These are phyloP conservation scores for Claviceps spartinae DNA, from an alignment of 2,329 filamentous ascomycete genomes.

Conservation along the genomic window DNA sequence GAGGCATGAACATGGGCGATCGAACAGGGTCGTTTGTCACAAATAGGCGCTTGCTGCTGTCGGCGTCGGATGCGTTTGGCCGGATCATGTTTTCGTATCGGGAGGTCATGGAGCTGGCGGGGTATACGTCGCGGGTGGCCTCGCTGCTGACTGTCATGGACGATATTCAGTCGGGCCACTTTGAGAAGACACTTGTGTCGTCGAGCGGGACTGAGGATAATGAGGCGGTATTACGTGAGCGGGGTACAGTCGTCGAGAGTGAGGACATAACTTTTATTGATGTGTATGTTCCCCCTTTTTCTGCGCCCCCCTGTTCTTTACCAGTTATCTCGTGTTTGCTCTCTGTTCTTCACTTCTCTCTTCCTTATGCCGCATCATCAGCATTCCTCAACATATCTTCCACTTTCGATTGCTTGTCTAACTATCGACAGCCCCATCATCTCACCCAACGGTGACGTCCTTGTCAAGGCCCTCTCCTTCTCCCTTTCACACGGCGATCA, in stretches of 20 bases:
- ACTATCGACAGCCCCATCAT: slow-evolving; percentile 58
- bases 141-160: slow-evolving; percentile 87
- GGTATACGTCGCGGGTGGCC: slow-evolving; percentile 86
- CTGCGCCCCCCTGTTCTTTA: not conserved
- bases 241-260: slow-evolving; percentile 72
- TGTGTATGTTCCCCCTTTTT: slow-evolving; percentile 40
- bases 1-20: slow-evolving; percentile 54
- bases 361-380: too few relatives aligned
- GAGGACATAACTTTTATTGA: slow-evolving; percentile 72
- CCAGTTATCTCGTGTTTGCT: too few relatives aligned
- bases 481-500: slow-evolving; percentile 77
- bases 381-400: too few relatives aligned
- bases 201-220: slow-evolving; percentile 74
- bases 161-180: slow-evolving; percentile 78
- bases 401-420: not conserved
- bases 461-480: slow-evolving; percentile 78
- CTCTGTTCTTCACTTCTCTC: too few relatives aligned
- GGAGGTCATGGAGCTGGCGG: slow-evolving; percentile 89
- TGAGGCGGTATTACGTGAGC: slow-evolving; percentile 65
- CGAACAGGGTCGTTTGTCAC: slow-evolving; percentile 74
- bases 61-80: slow-evolving; percentile 89
- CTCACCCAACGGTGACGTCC: slow-evolving; percentile 87
- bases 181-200: slow-evolving; percentile 92
- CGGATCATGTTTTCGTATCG: slow-evolving; percentile 97
- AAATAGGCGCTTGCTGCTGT: slow-evolving; percentile 80